Evolutionary conservation across 2,329 filamentous ascomycete species (phyloP).

Genomic region (Thermoascus crustaceus): DNA sequence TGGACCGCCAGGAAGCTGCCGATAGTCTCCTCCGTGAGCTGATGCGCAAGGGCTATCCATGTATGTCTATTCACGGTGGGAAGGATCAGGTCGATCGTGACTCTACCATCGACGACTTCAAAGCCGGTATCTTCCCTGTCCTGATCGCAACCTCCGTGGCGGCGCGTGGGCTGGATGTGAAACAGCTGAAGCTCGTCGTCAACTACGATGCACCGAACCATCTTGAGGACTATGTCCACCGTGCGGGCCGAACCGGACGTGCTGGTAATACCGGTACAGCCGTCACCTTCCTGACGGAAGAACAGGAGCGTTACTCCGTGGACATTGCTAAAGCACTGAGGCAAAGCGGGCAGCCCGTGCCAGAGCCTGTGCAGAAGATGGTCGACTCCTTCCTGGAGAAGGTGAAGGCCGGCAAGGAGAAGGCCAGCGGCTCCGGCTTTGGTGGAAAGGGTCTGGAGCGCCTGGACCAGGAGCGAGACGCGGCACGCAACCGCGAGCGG

Average conservation of each 20-base stretch:
- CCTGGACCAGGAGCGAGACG: slow-evolving; percentile 83
- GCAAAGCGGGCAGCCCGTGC: slow-evolving; percentile 78
- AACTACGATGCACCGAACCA: slow-evolving; percentile 94
- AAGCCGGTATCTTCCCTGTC: slow-evolving; percentile 79
- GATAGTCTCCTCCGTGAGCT: slow-evolving; percentile 71
- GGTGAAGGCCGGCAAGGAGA: slow-evolving; percentile 85
- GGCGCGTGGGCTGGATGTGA: slow-evolving; percentile 89
- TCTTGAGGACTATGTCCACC: slow-evolving; percentile 92
- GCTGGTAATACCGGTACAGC: slow-evolving; percentile 92
- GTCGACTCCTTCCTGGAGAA: slow-evolving; percentile 71
- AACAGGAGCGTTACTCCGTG: slow-evolving; percentile 82
- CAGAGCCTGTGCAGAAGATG: slow-evolving; percentile 56
- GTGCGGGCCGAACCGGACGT: slow-evolving; percentile 85
- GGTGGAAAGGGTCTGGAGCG: slow-evolving; percentile 90
- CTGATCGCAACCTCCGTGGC: slow-evolving; percentile 93
- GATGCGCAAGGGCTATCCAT: slow-evolving; percentile 77
- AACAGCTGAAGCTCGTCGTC: slow-evolving; percentile 89
- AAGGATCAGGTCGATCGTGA: slow-evolving; percentile 92
- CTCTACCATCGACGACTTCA: slow-evolving; percentile 88
- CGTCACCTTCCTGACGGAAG: slow-evolving; percentile 85
- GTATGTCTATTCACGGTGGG: slow-evolving; percentile 87
- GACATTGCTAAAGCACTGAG: slow-evolving; percentile 88
- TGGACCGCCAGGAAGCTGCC: slow-evolving; percentile 83
- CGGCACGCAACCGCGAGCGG: slow-evolving; percentile 74
- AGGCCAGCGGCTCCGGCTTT: slow-evolving; percentile 74